These are phyloP conservation scores for Nannizzia gypsea DNA, from an alignment of 2,329 filamentous ascomycete species.

Conservation along the genomic window DNA sequence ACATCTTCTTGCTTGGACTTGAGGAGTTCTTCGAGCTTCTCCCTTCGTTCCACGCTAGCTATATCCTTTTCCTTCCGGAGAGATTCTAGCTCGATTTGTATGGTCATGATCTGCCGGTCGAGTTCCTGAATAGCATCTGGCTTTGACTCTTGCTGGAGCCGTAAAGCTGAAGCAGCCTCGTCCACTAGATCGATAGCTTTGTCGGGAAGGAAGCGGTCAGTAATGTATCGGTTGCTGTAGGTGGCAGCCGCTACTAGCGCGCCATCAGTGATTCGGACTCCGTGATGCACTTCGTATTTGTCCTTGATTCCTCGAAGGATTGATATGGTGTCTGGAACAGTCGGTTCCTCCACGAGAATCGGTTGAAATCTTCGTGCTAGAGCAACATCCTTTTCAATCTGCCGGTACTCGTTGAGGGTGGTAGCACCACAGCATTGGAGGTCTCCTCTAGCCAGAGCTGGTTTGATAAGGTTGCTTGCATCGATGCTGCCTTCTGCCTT, in stretches of 20 bases:
- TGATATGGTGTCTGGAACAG: slow-evolving; percentile 83
- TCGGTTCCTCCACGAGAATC: slow-evolving; percentile 83
- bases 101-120: slow-evolving; percentile 91
- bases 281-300: slow-evolving; percentile 93
- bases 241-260: slow-evolving; percentile 85
- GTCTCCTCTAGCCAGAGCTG: slow-evolving; percentile 81
- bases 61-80: slow-evolving; percentile 88
- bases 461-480: slow-evolving; percentile 88
- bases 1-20: slow-evolving; percentile 67
- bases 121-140: slow-evolving; percentile 87
- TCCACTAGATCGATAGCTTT: slow-evolving; percentile 97
- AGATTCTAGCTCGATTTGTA: slow-evolving; percentile 93
- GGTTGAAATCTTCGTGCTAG: slow-evolving; percentile 88
- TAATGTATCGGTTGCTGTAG: slow-evolving; percentile 91
- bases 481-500: slow-evolving; percentile 96
- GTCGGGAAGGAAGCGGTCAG: slow-evolving; percentile 87
- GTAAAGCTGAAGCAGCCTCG: slow-evolving; percentile 79
- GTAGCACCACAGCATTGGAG: slow-evolving; percentile 93
- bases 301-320: slow-evolving; percentile 95
- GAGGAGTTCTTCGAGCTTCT: slow-evolving; percentile 69
- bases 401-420: slow-evolving; percentile 79
- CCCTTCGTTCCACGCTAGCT: slow-evolving; percentile 72
- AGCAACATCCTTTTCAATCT: slow-evolving; percentile 92
- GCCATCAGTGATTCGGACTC: slow-evolving; percentile 85
- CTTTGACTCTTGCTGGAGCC: slow-evolving; percentile 91